Conservation (phyloP, 2,329 filamentous ascomycete species). For the Aureobasidium sp. region DNA sequence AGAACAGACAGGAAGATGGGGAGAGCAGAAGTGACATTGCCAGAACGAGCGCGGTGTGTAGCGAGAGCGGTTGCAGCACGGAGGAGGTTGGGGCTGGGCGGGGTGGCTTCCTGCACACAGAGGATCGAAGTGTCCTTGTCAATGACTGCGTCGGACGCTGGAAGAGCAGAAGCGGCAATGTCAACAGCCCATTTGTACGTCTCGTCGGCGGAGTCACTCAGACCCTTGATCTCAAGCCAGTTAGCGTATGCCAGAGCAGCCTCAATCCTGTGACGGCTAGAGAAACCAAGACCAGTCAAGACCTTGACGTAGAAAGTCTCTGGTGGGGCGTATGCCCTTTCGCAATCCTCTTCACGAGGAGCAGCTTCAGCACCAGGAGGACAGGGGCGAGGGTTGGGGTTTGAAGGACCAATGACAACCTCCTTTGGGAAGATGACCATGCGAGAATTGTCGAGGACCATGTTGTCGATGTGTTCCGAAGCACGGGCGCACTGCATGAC, state of each 20-base stretch:
- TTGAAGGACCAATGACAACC: constrained; percentile 72
- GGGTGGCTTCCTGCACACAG: constrained; percentile 40
- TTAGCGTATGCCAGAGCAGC: constrained; percentile 76
- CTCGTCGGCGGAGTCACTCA: constrained; percentile 56
- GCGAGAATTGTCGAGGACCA: constrained; percentile 62
- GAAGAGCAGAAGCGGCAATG: constrained; percentile 55
- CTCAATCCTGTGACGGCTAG: constrained; percentile 67
- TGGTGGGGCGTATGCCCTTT: constrained; percentile 58
- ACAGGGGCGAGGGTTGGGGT: constrained; percentile 68
- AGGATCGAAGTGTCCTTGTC: constrained; percentile 54
- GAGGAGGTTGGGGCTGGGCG: constrained; percentile 64
- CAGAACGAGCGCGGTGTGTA: constrained; percentile 64
- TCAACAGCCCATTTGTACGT: constrained; percentile 71
- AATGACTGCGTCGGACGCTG: constrained; percentile 42
- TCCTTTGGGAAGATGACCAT: constrained; percentile 61
- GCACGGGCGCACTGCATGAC: constrained; percentile 69
- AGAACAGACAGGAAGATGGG: constrained; percentile 81
- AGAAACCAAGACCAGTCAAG: constrained; percentile 71
- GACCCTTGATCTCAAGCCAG: constrained; percentile 71
- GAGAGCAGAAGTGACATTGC: constrained; percentile 60
- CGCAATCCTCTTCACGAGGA: constrained; percentile 68
- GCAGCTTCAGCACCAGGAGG: constrained; percentile 54
- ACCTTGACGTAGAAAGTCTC: constrained; percentile 76
- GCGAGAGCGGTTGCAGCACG: constrained; percentile 68
- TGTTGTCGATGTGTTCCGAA: constrained; percentile 74